These are phyloP conservation scores for Aspergillus cristatus DNA, from an alignment of 495 filamentous ascomycete species.

Conservation along the genomic window DNA sequence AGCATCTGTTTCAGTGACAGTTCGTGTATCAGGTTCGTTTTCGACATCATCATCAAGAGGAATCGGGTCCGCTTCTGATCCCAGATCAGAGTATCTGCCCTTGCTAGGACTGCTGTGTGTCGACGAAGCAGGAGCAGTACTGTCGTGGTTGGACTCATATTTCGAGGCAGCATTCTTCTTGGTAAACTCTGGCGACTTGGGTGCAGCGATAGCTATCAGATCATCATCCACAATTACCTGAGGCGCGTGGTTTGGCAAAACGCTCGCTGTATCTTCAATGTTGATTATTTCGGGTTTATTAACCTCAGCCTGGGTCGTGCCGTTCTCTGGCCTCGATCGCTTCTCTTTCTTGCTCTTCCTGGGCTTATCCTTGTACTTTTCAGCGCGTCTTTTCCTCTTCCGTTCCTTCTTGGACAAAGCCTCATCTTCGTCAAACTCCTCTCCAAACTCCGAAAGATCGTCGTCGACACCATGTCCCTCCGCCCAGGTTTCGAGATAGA, in stretches of 20 bases:
- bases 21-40: no score
- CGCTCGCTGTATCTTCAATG: background rate
- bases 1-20: no score
- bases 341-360: background rate
- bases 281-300: background rate
- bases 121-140: no score
- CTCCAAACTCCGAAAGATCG: conserved; percentile 13
- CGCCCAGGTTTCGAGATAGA: conserved; percentile 10
- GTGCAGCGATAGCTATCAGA: background rate
- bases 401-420: conserved; percentile 9
- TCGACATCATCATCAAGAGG: no score
- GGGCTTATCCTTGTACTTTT: background rate
- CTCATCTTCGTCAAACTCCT: conserved; percentile 14
- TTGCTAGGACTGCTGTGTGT: no score
- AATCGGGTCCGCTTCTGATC: no score
- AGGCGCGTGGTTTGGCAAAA: background rate
- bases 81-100: no score
- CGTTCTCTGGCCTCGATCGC: background rate
- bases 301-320: background rate
- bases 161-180: no score
- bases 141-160: no score
- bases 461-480: background rate
- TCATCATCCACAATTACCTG: background rate
- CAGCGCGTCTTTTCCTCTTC: conserved; percentile 8
- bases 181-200: no score